Evolutionary conservation across 768 basidiomycete species (phyloP).

Genomic region (Floccularia luteovirens): DNA sequence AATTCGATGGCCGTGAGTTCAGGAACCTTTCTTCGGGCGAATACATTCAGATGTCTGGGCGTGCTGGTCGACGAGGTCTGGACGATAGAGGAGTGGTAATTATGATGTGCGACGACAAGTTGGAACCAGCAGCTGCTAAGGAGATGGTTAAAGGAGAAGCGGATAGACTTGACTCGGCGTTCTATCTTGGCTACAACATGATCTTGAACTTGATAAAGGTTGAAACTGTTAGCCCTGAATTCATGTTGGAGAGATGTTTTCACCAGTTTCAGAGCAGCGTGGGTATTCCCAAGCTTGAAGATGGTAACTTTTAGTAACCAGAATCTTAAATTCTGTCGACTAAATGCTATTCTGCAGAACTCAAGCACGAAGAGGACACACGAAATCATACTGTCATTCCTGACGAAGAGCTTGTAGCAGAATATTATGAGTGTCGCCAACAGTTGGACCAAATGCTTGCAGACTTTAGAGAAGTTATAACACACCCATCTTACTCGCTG

Average conservation of each 20-base stretch:
- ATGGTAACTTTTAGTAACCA: slow-evolving; percentile 44
- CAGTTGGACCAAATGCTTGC: slow-evolving; percentile 85
- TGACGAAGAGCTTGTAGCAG: slow-evolving; percentile 75
- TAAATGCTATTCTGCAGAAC: slow-evolving; percentile 38
- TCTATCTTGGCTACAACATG: slow-evolving; percentile 99
- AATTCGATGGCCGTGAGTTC: slow-evolving; percentile 95
- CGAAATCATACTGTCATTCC: slow-evolving; percentile 64
- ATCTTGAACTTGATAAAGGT: slow-evolving; percentile 97
- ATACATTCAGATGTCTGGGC: slow-evolving; percentile 99
- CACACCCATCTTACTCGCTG: slow-evolving; percentile 90
- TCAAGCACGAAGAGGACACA: slow-evolving; percentile 63
- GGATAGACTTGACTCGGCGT: slow-evolving; percentile 94
- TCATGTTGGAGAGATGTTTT: slow-evolving; percentile 96
- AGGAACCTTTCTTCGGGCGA: slow-evolving; percentile 90
- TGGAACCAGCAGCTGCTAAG: slow-evolving; percentile 89
- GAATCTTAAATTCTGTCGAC: slow-evolving; percentile 1
- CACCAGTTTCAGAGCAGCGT: slow-evolving; percentile 96
- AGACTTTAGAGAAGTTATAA: slow-evolving; percentile 89
- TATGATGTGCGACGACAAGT: slow-evolving; percentile 99
- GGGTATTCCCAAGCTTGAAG: slow-evolving; percentile 79
- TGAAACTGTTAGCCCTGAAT: slow-evolving; percentile 97
- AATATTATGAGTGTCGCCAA: slow-evolving; percentile 91
- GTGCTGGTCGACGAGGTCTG: slow-evolving; percentile 92
- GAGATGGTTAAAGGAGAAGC: slow-evolving; percentile 98
- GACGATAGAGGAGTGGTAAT: slow-evolving; percentile 99